Base-by-base conservation (phyloP, 2,329 filamentous ascomycete genomes). In the Calonectria pseudoreteaudii region DNA sequence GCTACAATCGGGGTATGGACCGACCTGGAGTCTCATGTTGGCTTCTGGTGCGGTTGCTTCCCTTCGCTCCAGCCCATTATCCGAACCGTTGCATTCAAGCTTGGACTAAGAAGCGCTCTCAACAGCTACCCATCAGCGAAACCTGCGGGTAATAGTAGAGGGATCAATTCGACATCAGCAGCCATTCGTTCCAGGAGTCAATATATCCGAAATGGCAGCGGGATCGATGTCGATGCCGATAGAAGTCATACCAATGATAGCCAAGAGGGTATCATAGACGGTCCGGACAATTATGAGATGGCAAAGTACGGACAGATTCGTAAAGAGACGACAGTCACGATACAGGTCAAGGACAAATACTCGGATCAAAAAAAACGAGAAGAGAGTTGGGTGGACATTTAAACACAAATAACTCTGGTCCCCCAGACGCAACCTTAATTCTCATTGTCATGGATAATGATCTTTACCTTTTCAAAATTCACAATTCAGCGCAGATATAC, bases 41-140 rank as follows among this genome's bases (percentile, higher is more conserved):
- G 85, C n/a, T 78, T 87, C 36, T 87, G 86, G 85, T 84, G 84
- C 58, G 80, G 81, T 16, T 87, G 85, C 73, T 84, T 86, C 49
- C 85, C 85, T 5, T 81, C 85, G 2, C 74, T 87, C 14, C 85
- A 86, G 49, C 84, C 85, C 3, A 70, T 86, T 20, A 71, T 85
- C 9, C 83, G 85, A 31, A 66, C 80, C 20, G n/a, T 81, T 20
- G 77, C 53, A 18, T 68, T 44, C 52, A 72, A 67, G 50, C 64
- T 76, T 68, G 66, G 66, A 20, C 60, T 68, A 68, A 38, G 66
- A 60, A 68, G 66, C 38, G 66, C 66, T 49, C 66, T 68, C 66
- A 68, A 68, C 66, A 68, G 66, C n/a, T 68, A 68, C 28, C 66
- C 66, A 20, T 60, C 66, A 28, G 52, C 26, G 60, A 68, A 68